Percentiles rank a stretch among this genome's conserved stretches.
Evolutionary conservation across 148 eudicot genomes (phyloP).

Genomic region (Vaccinium macrocarpon): DNA sequence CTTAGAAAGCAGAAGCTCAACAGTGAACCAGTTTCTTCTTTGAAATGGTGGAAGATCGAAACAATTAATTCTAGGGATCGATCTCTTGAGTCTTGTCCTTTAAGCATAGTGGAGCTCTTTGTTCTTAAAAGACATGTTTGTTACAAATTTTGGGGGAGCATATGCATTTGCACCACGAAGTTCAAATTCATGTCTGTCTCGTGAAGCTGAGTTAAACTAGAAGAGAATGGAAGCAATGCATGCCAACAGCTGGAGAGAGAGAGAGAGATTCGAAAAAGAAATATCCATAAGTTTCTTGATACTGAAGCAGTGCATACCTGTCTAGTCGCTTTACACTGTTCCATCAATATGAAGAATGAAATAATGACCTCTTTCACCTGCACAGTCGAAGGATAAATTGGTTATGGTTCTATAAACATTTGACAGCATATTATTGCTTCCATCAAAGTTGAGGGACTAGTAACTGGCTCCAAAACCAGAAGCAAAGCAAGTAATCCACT

Average conservation of each 20-base stretch:
- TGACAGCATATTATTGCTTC: neutral
- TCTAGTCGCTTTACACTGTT: conserved; percentile 84
- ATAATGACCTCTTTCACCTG: conserved; percentile 95
- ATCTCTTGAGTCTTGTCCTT: neutral
- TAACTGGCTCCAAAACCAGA: neutral
- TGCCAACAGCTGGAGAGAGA: conserved; percentile 30
- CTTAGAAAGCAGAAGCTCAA: neutral
- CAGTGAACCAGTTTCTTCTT: neutral
- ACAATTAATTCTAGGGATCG: neutral
- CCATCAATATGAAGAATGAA: conserved; percentile 85
- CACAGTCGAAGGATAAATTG: conserved; percentile 12
- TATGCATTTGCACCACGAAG: neutral
- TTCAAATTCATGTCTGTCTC: neutral
- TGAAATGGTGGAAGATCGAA: neutral
- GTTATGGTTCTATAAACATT: neutral
- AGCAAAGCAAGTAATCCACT: neutral
- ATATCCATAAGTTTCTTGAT: no score
- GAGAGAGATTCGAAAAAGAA: no score
- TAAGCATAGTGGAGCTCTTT: neutral
- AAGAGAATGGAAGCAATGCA: neutral
- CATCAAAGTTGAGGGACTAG: neutral
- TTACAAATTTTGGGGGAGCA: neutral
- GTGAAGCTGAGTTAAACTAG: neutral
- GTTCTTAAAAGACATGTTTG: neutral
- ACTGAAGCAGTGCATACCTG: conserved; percentile 43